phyloP scores from a whole-genome alignment of 768 basidiomycete genomes.

The Pleurotus salmoneostramineus region DNA sequence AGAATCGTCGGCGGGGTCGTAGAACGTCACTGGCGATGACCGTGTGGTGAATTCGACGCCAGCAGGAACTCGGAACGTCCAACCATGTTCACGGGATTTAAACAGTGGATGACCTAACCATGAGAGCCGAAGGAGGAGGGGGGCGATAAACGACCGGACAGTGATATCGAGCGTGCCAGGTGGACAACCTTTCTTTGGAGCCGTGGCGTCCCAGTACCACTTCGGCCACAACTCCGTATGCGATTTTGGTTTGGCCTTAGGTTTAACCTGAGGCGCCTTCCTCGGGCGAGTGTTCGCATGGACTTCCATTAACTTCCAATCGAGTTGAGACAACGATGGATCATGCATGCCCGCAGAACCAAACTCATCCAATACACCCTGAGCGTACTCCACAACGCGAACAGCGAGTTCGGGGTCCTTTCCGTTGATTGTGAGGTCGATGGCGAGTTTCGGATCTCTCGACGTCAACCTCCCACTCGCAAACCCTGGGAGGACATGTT shows the following conservation, averaged over 20 bases:
- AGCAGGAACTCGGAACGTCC: conserved; percentile 80
- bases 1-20: conserved; percentile 55
- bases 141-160: conserved; percentile 76
- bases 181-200: conserved; percentile 60
- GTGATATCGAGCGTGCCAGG: conserved; percentile 84
- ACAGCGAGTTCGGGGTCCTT: background rate
- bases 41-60: conserved; percentile 36
- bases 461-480: conserved; percentile 37
- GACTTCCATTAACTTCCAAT: conserved; percentile 48
- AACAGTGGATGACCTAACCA: conserved; percentile 89
- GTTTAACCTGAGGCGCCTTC: conserved; percentile 19
- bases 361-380: conserved; percentile 2
- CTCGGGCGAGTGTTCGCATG: background rate
- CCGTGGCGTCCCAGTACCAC: conserved; percentile 93
- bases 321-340: conserved; percentile 61
- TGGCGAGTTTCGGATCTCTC: conserved; percentile 37
- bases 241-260: conserved; percentile 28
- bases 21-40: conserved; percentile 32
- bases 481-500: conserved; percentile 45
- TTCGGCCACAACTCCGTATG: conserved; percentile 78
- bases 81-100: conserved; percentile 83
- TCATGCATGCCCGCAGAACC: conserved; percentile 26
- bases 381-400: background rate
- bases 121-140: conserved; percentile 79
- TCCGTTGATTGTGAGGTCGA: conserved; percentile 37